Percentiles rank a stretch among this genome's conserved stretches.
phyloP scores from a whole-genome alignment of 805 yeast genomes.

The Metschnikowia continentalis region DNA sequence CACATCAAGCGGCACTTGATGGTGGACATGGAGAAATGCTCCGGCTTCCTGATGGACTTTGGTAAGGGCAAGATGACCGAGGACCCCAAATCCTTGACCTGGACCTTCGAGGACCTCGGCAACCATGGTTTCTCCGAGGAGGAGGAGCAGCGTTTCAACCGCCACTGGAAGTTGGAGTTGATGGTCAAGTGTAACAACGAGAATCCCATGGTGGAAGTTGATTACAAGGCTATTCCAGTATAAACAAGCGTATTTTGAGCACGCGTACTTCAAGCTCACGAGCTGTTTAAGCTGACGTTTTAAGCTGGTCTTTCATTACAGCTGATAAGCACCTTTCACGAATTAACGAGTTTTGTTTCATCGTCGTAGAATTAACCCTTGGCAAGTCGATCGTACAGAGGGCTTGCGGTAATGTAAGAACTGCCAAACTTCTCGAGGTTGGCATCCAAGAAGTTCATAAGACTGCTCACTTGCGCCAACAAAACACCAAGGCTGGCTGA shows the following conservation, averaged over 20 bases:
- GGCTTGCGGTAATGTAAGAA: slow-evolving; percentile 35
- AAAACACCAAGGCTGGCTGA: slow-evolving; percentile 58
- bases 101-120: slow-evolving; percentile 60
- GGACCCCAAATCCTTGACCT: slow-evolving; percentile 48
- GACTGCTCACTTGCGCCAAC: slow-evolving; percentile 49
- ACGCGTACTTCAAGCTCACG: no score
- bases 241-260: background rate
- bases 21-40: slow-evolving; percentile 57
- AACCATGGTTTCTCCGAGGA: slow-evolving; percentile 52
- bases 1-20: slow-evolving; percentile 69
- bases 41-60: slow-evolving; percentile 55
- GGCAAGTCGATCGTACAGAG: slow-evolving; percentile 35
- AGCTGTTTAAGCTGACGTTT: no score
- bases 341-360: background rate
- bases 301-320: background rate
- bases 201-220: slow-evolving; percentile 63
- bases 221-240: slow-evolving; percentile 53
- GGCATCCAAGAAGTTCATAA: slow-evolving; percentile 49
- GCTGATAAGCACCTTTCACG: background rate
- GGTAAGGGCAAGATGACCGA: slow-evolving; percentile 47
- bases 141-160: slow-evolving; percentile 40
- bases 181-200: slow-evolving; percentile 63
- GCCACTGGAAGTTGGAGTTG: slow-evolving; percentile 63
- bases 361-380: background rate
- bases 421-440: slow-evolving; percentile 35